Percentiles rank a stretch among this genome's conserved stretches.
Evolutionary conservation across 1,284 basidiomycete genomes (phyloP).

Genomic region (Limonomyces culmigenus): DNA sequence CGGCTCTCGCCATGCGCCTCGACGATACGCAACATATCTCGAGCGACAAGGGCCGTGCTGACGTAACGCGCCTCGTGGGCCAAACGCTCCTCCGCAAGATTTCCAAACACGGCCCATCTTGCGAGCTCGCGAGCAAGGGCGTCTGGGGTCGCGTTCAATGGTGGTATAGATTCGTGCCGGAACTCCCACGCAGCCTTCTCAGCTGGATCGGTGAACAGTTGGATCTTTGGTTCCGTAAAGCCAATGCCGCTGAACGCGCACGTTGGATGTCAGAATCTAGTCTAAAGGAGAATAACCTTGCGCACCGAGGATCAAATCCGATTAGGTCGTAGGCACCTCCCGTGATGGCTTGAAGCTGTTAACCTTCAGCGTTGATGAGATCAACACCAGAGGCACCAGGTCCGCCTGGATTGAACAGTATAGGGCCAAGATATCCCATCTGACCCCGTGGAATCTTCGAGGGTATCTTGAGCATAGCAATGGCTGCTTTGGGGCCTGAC

Average conservation of each 20-base stretch:
- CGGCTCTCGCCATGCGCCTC: slow-evolving; percentile 11
- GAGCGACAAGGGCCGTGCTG: slow-evolving; percentile 8
- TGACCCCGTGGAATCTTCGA: slow-evolving; percentile 4
- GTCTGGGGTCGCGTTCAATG: slow-evolving; percentile 8
- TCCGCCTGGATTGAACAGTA: slow-evolving; percentile 24
- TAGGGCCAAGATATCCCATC: slow-evolving; percentile 22
- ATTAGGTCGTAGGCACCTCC: slow-evolving; percentile 16
- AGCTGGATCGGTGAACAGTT: slow-evolving; percentile 5
- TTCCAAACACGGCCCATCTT: slow-evolving; percentile 7
- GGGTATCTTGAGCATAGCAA: neutral
- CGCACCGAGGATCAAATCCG: slow-evolving; percentile 16
- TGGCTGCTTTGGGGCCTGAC: neutral
- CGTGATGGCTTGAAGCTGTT: neutral
- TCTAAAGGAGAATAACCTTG: slow-evolving; percentile 6
- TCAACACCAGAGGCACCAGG: slow-evolving; percentile 14
- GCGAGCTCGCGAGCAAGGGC: slow-evolving; percentile 9
- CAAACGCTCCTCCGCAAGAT: slow-evolving; percentile 9
- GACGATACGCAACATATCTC: slow-evolving; percentile 14
- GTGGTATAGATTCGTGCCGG: neutral
- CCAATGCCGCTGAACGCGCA: slow-evolving; percentile 6
- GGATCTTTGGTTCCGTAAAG: slow-evolving; percentile 6
- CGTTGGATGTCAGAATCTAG: neutral
- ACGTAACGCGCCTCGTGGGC: slow-evolving; percentile 5
- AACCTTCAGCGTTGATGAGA: slow-evolving; percentile 3
- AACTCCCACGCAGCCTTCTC: slow-evolving; percentile 1